Conservation (phyloP, 805 yeast genomes). For the Cyberlindnera lachancei region DNA sequence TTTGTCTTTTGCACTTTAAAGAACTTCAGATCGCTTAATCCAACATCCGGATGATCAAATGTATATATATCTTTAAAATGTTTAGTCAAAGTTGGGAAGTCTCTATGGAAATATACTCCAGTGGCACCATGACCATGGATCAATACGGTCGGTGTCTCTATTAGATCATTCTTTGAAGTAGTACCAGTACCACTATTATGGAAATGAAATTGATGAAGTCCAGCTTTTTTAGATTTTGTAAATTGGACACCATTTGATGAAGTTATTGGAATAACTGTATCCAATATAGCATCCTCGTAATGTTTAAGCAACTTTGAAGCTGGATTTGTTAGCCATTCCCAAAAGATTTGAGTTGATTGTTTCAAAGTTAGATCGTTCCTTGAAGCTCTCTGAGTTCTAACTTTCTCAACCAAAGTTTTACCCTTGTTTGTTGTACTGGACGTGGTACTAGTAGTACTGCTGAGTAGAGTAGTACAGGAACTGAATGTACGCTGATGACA, state of each 20-base stretch:
- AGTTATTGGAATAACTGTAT: conserved; percentile 3
- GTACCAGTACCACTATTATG: too few species aligned
- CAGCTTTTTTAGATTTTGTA: conserved; percentile 7
- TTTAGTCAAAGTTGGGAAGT: conserved; percentile 44
- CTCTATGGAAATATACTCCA: conserved; percentile 71
- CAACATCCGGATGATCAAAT: conserved; percentile 66
- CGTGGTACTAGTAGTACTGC: too few species aligned
- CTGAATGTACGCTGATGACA: too few species aligned
- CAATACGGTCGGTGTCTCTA: conserved; percentile 38
- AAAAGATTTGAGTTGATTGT: conserved; percentile 10
- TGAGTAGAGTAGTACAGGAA: too few species aligned
- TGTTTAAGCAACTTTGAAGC: conserved; percentile 5
- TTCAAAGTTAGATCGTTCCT: conserved; percentile 8
- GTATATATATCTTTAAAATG: conserved; percentile 55
- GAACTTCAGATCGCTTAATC: conserved; percentile 36
- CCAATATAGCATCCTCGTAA: conserved; percentile 16
- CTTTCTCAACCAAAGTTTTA: conserved; percentile 10
- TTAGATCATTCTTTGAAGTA: conserved; percentile 13
- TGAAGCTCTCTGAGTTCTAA: conserved; percentile 9
- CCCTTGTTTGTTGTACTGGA: not conserved
- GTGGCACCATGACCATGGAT: conserved; percentile 95
- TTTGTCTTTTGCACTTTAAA: conserved; percentile 22
- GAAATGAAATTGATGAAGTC: conserved; percentile 20
- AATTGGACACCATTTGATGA: conserved; percentile 9
- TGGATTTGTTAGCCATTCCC: conserved; percentile 15